phyloP scores from a whole-genome alignment of 352 stramenopile species.

The Pythium rhizo-oryzae region DNA sequence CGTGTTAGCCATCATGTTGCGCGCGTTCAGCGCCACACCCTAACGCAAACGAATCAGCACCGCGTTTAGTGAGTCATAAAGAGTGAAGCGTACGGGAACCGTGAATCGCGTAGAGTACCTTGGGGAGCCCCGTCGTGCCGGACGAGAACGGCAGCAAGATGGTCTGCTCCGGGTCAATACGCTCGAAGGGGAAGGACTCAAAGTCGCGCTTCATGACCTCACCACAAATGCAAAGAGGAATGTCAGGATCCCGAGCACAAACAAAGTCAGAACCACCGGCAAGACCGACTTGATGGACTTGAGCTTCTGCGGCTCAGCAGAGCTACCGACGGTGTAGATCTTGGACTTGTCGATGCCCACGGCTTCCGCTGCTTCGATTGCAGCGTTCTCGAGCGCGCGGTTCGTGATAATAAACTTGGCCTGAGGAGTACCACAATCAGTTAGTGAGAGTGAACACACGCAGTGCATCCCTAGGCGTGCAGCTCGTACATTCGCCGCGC shows the following conservation, averaged over 20 bases:
- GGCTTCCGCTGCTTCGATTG: slow-evolving; percentile 43
- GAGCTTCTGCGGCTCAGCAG: slow-evolving; percentile 27
- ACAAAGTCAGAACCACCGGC: slow-evolving; percentile 31
- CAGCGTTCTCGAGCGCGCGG: slow-evolving; percentile 46
- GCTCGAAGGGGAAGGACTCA: slow-evolving; percentile 50
- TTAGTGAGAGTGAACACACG: neutral
- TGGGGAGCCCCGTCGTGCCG: slow-evolving; percentile 93
- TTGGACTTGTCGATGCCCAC: slow-evolving; percentile 35
- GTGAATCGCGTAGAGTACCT: slow-evolving; percentile 20
- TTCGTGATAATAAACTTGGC: slow-evolving; percentile 63
- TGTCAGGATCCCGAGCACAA: too few relatives aligned
- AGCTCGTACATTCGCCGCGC: slow-evolving; percentile 38
- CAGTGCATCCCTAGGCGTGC: too few relatives aligned
- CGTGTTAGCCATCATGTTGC: slow-evolving; percentile 91
- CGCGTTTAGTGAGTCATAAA: too few relatives aligned
- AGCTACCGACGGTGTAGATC: slow-evolving; percentile 56
- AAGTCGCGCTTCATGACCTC: slow-evolving; percentile 43
- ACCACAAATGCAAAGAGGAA: slow-evolving; percentile 34
- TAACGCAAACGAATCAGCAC: slow-evolving; percentile 6
- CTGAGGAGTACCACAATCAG: slow-evolving; percentile 12
- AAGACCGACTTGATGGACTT: slow-evolving; percentile 58
- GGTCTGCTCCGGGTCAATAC: slow-evolving; percentile 55
- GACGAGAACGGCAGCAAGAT: slow-evolving; percentile 91
- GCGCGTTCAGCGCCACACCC: slow-evolving; percentile 73
- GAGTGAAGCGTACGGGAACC: neutral